Conservation (phyloP, 2,329 filamentous ascomycete species). For the Aureobasidium sp. region DNA sequence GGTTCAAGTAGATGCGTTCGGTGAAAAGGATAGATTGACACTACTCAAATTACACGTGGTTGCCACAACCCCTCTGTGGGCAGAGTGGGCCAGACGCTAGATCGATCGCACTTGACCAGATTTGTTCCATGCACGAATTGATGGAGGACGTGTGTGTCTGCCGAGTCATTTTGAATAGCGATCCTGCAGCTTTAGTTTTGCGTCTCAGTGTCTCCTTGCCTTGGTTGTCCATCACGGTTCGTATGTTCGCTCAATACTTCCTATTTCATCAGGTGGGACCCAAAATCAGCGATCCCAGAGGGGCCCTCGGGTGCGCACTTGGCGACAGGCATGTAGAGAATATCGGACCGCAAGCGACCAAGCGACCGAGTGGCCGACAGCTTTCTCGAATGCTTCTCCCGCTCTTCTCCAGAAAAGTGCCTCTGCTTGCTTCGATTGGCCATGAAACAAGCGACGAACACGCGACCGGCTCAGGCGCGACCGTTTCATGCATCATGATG, state of each 20-base stretch:
- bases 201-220: not conserved
- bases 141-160: not conserved
- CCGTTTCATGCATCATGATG: not conserved
- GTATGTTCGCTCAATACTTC: not conserved
- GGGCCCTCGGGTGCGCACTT: not conserved
- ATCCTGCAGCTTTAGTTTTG: not conserved
- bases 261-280: not conserved
- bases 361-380: not conserved
- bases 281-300: not conserved
- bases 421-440: not conserved
- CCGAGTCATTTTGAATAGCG: not conserved
- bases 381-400: slow-evolving; percentile 8
- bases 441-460: slow-evolving; percentile 1
- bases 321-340: not conserved
- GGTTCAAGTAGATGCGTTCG: not conserved
- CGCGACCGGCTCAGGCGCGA: slow-evolving; percentile 5
- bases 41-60: slow-evolving; percentile 3
- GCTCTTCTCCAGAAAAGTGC: not conserved
- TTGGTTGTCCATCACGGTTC: not conserved
- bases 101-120: not conserved
- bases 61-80: not conserved
- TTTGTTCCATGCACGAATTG: slow-evolving; percentile 5
- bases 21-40: slow-evolving; percentile 8
- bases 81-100: slow-evolving; percentile 1
- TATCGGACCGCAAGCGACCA: slow-evolving; percentile 4